Evolutionary conservation across 1,139 yeast genomes (phyloP).

Genomic region (Spathaspora sp.): DNA sequence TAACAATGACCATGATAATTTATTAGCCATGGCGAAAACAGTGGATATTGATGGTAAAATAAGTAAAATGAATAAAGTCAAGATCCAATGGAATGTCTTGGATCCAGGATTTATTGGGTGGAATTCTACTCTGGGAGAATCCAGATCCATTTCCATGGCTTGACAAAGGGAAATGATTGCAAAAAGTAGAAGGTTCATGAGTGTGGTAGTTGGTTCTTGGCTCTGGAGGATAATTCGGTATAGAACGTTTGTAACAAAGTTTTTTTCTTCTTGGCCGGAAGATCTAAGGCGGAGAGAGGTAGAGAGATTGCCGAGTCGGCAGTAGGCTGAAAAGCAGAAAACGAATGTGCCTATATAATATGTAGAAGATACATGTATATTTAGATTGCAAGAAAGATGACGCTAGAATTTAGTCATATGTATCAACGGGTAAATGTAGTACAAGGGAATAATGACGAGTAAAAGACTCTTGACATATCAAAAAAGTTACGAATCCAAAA

Average conservation of each 20-base stretch:
- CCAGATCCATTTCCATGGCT: constrained; percentile 31
- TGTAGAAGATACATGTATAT: too few species aligned
- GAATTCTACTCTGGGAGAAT: constrained; percentile 35
- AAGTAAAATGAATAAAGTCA: constrained; percentile 45
- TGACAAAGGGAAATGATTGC: constrained; percentile 5
- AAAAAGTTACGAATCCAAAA: neutral
- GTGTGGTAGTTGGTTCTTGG: neutral
- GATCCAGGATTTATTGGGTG: constrained; percentile 50
- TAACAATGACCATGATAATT: constrained; percentile 43
- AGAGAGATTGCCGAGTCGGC: too few species aligned
- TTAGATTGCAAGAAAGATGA: too few species aligned
- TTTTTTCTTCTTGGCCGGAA: too few species aligned
- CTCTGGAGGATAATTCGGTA: too few species aligned
- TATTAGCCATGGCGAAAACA: constrained; percentile 54
- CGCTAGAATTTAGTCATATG: too few species aligned
- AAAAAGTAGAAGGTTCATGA: neutral
- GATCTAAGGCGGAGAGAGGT: too few species aligned
- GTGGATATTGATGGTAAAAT: constrained; percentile 57
- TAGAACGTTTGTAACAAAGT: too few species aligned
- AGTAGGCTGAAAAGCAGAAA: too few species aligned
- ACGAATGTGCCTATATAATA: too few species aligned
- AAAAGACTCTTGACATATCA: neutral
- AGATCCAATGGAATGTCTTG: constrained; percentile 65
- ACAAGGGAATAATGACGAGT: too few species aligned
- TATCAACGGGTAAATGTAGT: too few species aligned